Percentiles rank a stretch among this genome's conserved stretches.
phyloP scores from a whole-genome alignment of 306 rosid genomes.

The Citrullus amarus region DNA sequence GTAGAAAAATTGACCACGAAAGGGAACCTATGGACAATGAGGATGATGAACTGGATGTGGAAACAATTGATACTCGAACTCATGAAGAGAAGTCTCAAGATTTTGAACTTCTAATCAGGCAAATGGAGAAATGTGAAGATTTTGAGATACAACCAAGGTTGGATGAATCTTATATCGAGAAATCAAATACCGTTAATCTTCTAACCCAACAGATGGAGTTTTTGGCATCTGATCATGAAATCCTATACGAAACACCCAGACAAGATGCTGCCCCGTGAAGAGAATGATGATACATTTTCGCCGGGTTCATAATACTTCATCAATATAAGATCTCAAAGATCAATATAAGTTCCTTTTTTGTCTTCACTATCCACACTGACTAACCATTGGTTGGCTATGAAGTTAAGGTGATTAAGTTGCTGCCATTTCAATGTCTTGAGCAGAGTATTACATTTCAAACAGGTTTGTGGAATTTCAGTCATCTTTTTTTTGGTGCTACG shows the following conservation, averaged over 20 bases:
- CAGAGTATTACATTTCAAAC: neutral
- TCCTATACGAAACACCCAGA: neutral
- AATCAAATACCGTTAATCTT: conserved; percentile 22
- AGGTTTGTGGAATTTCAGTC: neutral
- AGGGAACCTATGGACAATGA: conserved; percentile 9
- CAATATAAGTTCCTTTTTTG: neutral
- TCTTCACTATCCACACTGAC: neutral
- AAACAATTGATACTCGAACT: conserved; percentile 16
- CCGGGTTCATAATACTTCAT: neutral
- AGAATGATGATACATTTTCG: neutral
- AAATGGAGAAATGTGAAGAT: conserved; percentile 35
- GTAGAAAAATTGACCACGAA: conserved; percentile 22
- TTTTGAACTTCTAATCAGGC: conserved; percentile 32
- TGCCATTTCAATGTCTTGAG: neutral
- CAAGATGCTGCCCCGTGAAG: neutral
- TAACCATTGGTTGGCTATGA: neutral
- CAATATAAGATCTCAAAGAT: neutral
- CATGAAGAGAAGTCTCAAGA: conserved; percentile 18
- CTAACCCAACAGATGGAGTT: conserved; percentile 32
- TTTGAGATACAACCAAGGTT: conserved; percentile 17
- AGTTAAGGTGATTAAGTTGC: neutral
- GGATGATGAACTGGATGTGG: conserved; percentile 38
- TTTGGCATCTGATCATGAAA: conserved; percentile 28
- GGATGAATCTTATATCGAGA: conserved; percentile 18
- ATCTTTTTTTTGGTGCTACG: neutral